Percentiles rank a stretch among this genome's conserved stretches.
Conservation (phyloP, 75 land plant genomes). For the Sequoiadendron giganteum region DNA sequence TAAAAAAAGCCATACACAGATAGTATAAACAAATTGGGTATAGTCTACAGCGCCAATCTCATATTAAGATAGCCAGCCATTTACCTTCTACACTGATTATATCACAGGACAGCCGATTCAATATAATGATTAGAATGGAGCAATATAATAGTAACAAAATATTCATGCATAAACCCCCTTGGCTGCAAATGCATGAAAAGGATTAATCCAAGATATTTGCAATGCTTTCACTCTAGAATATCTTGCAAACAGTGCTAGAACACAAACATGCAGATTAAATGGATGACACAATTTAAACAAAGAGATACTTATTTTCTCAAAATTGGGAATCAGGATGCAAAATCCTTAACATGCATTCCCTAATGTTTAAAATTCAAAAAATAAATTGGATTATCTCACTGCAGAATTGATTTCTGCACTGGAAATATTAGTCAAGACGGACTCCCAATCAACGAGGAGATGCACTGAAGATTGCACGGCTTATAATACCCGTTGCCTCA, state of each 20-base stretch:
- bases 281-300: neutral
- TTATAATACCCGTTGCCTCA: conserved; percentile 88
- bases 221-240: neutral
- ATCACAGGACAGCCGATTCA: neutral
- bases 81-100: neutral
- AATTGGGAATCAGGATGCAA: neutral
- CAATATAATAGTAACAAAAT: neutral
- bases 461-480: conserved; percentile 65
- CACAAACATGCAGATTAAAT: neutral
- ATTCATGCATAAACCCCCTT: neutral
- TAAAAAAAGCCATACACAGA: neutral
- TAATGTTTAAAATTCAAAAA: neutral
- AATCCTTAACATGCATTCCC: neutral
- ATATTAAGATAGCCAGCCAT: neutral
- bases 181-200: neutral
- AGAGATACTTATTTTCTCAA: neutral
- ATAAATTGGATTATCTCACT: neutral
- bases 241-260: neutral
- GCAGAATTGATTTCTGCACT: neutral
- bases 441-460: conserved; percentile 26
- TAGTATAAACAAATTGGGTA: neutral
- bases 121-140: neutral
- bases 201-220: neutral
- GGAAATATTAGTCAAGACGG: neutral
- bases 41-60: neutral